These are phyloP conservation scores for Bidens hawaiensis DNA, from an alignment of 140 eudicot genomes.

Conservation along the genomic window DNA sequence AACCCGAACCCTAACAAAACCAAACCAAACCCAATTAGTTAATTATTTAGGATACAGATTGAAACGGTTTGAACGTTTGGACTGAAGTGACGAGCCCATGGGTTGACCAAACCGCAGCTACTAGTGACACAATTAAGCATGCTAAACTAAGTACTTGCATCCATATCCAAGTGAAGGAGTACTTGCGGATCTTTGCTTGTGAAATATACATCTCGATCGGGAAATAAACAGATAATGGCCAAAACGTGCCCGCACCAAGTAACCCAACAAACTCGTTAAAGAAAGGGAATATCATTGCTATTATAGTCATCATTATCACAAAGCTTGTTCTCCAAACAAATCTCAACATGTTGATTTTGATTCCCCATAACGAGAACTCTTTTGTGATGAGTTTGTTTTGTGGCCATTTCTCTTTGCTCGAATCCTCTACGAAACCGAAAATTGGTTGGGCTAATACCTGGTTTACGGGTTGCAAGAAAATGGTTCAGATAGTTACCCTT, in stretches of 20 bases:
- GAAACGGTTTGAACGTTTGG: constrained; percentile 43
- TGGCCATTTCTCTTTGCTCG: constrained; percentile 51
- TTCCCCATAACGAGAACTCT: constrained; percentile 29
- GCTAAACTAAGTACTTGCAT: constrained; percentile 37
- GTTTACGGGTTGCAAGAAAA: background rate
- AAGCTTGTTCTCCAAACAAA: constrained; percentile 59
- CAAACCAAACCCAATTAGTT: background rate
- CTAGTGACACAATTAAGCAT: constrained; percentile 51
- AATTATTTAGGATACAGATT: constrained; percentile 42
- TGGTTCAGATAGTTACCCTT: background rate
- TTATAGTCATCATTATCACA: constrained; percentile 42
- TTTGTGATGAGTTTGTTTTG: constrained; percentile 33
- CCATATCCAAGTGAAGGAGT: constrained; percentile 52
- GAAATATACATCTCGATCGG: constrained; percentile 72
- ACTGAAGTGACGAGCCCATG: constrained; percentile 43
- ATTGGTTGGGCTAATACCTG: constrained; percentile 66
- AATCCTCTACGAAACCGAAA: constrained; percentile 44
- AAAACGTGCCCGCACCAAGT: constrained; percentile 62
- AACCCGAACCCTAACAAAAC: no score
- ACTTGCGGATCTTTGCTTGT: constrained; percentile 33
- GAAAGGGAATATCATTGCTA: constrained; percentile 74
- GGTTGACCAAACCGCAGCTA: constrained; percentile 60
- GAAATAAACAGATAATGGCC: constrained; percentile 79
- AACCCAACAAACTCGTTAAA: constrained; percentile 75
- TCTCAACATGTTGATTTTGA: constrained; percentile 42